Conservation (phyloP, 768 basidiomycete species). For the Mycena indigotica region DNA sequence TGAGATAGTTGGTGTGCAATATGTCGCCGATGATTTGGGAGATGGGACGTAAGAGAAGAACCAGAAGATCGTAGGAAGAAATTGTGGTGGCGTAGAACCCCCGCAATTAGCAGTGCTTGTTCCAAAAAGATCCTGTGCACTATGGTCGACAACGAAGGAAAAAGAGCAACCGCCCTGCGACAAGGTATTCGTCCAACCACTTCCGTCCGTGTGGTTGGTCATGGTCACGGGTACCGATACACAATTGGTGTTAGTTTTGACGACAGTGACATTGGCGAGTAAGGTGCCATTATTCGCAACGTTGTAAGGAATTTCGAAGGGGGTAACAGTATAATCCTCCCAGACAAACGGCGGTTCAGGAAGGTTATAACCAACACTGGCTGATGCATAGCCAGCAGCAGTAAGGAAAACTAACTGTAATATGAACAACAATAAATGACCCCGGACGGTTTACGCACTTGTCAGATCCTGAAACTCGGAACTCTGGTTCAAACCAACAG, state of each 20-base stretch:
- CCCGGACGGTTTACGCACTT: constrained; percentile 31
- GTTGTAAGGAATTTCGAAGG: constrained; percentile 42
- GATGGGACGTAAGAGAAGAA: constrained; percentile 50
- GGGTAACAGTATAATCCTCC: constrained; percentile 46
- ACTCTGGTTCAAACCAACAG: constrained; percentile 49
- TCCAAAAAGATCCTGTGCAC: constrained; percentile 46
- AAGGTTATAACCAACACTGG: constrained; percentile 49
- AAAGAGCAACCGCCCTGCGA: constrained; percentile 43
- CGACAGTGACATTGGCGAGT: constrained; percentile 49
- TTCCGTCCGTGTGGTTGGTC: constrained; percentile 31
- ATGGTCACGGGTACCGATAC: constrained; percentile 41
- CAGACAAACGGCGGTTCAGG: constrained; percentile 49
- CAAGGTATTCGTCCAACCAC: constrained; percentile 47
- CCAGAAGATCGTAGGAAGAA: constrained; percentile 58
- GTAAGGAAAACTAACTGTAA: constrained; percentile 47
- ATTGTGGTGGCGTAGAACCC: constrained; percentile 32
- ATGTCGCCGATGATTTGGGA: constrained; percentile 44
- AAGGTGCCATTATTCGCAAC: constrained; percentile 34
- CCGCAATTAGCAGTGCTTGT: constrained; percentile 33
- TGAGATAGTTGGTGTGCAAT: constrained; percentile 49
- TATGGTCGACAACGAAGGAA: constrained; percentile 43
- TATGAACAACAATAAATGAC: neutral
- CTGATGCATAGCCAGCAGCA: constrained; percentile 57
- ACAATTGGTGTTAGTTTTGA: constrained; percentile 50
- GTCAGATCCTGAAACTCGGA: constrained; percentile 50